Evolutionary conservation across 345 rosid species (phyloP).

Genomic region (Lepidium aucheri): DNA sequence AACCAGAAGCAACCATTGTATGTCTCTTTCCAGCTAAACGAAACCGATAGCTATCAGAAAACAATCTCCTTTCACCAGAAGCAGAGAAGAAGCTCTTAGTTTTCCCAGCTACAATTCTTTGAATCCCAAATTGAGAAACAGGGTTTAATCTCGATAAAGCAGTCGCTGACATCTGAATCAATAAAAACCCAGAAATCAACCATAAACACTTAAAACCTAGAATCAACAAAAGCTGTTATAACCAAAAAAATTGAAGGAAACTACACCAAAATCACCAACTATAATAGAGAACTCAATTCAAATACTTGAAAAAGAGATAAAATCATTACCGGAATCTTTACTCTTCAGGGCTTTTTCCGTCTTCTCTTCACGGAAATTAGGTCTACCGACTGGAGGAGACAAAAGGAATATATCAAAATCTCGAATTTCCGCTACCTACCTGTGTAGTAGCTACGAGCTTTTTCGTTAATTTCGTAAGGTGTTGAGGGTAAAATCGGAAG

Average conservation of each 20-base stretch:
- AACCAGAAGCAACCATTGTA: slow-evolving; percentile 64
- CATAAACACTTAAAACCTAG: not conserved
- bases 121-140: slow-evolving; percentile 34
- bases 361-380: not conserved
- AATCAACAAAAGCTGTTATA: not conserved
- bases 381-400: not conserved
- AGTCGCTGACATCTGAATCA: slow-evolving; percentile 50
- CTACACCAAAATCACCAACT: not conserved
- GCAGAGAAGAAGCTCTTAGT: slow-evolving; percentile 11
- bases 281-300: not conserved
- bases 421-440: not conserved
- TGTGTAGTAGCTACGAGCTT: not conserved
- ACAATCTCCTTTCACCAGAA: slow-evolving; percentile 10
- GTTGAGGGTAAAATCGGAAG: slow-evolving; percentile 10
- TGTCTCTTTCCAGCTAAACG: slow-evolving; percentile 18
- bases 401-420: not conserved
- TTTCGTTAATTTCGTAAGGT: not conserved
- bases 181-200: not conserved
- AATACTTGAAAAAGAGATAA: not conserved
- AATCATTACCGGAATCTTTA: slow-evolving; percentile 7
- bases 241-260: not conserved
- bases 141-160: slow-evolving; percentile 42
- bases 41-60: slow-evolving; percentile 18
- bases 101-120: slow-evolving; percentile 20
- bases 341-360: not conserved